A percentile compares a stretch with the other conserved stretches of the same genome.
Conservation (phyloP, 805 yeast genomes). For the Metschnikowia matae region DNA sequence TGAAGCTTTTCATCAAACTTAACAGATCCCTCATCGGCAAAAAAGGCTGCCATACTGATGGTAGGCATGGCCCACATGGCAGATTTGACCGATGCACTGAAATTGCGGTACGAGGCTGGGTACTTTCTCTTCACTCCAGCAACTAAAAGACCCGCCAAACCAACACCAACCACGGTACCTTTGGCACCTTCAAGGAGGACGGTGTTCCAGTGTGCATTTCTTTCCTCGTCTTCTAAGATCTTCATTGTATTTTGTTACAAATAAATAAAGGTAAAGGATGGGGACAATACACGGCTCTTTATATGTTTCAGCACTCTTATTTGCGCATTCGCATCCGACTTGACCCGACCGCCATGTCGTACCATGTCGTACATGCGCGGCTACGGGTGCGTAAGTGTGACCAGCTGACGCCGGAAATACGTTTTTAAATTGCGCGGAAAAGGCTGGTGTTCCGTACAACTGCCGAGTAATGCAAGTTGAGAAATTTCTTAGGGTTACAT, state of each 20-base stretch:
- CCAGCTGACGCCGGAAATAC: neutral
- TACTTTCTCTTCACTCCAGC: constrained; percentile 31
- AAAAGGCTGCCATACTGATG: constrained; percentile 54
- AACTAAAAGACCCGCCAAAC: constrained; percentile 52
- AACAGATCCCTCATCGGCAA: constrained; percentile 69
- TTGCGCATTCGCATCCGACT: constrained; percentile 1
- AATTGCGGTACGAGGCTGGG: constrained; percentile 46
- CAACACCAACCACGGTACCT: constrained; percentile 56
- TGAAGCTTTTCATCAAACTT: constrained; percentile 61
- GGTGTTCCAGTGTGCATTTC: constrained; percentile 58
- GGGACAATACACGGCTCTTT: neutral
- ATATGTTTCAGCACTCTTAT: neutral
- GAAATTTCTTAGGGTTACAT: too few relatives aligned
- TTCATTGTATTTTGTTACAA: constrained; percentile 46
- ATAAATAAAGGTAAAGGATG: too few relatives aligned
- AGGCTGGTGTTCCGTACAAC: neutral
- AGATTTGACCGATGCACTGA: constrained; percentile 43
- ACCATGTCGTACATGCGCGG: neutral
- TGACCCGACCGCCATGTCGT: neutral
- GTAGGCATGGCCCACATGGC: constrained; percentile 69
- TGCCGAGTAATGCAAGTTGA: neutral
- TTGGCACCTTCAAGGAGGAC: constrained; percentile 57
- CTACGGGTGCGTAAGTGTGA: constrained; percentile 1
- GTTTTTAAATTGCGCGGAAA: neutral
- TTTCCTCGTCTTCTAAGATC: constrained; percentile 61